Conservation (phyloP, 106 monocot species). For the Dactylorhiza incarnata region DNA sequence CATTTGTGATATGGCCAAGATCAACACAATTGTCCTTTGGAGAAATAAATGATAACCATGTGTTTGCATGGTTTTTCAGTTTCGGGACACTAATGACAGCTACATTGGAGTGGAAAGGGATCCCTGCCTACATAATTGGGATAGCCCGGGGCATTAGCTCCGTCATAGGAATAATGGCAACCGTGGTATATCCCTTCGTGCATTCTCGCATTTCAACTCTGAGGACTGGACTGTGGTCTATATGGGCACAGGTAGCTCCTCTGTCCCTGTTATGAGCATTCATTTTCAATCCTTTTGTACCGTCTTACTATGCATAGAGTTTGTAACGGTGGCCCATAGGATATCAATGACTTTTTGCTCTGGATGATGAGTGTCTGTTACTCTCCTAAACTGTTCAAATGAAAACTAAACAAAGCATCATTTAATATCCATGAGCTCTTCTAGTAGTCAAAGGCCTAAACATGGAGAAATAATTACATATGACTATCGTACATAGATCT, state of each 20-base stretch:
- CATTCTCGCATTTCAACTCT: slow-evolving; percentile 68
- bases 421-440: background rate
- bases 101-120: slow-evolving; percentile 83
- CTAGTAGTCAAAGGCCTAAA: background rate
- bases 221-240: slow-evolving; percentile 86
- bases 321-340: no score
- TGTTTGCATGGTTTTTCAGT: slow-evolving; percentile 28
- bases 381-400: background rate
- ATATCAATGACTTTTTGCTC: no score
- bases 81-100: slow-evolving; percentile 96
- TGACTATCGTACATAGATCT: no score
- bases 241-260: slow-evolving; percentile 73
- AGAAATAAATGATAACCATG: slow-evolving; percentile 1
- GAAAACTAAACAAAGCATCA: background rate
- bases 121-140: slow-evolving; percentile 83
- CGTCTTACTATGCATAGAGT: no score
- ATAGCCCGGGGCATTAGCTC: slow-evolving; percentile 76
- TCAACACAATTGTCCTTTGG: background rate
- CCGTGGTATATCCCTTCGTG: slow-evolving; percentile 58
- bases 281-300: background rate
- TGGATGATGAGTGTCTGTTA: no score
- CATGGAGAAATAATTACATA: background rate
- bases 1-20: background rate
- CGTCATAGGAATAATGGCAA: slow-evolving; percentile 68
- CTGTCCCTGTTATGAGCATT: background rate